Evolutionary conservation across 2,329 filamentous ascomycete genomes (phyloP).

Genomic region (Aspergillus proliferans): DNA sequence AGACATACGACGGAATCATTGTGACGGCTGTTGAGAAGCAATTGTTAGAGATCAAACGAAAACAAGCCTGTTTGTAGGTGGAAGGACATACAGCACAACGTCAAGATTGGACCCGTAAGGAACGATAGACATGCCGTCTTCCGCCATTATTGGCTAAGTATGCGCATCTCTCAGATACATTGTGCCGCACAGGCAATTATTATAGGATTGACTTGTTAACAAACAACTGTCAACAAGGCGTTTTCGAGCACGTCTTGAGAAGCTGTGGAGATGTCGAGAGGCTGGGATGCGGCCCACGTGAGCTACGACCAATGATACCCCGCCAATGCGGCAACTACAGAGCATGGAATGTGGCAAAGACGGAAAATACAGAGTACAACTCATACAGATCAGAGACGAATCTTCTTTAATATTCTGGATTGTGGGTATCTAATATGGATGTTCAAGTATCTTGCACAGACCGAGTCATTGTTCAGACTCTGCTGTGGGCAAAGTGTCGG

Average conservation of each 20-base stretch:
- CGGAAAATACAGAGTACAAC: no score
- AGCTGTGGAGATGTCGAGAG: slow-evolving; percentile 4
- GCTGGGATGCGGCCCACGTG: slow-evolving; percentile 14
- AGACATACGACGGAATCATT: slow-evolving; percentile 88
- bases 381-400: no score
- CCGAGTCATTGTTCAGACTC: no score
- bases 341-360: no score
- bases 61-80: not conserved
- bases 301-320: slow-evolving; percentile 5
- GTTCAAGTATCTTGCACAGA: no score
- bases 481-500: no score
- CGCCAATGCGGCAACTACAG: not conserved
- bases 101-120: slow-evolving; percentile 39
- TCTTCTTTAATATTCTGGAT: no score
- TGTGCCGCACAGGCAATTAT: not conserved
- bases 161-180: slow-evolving; percentile 9
- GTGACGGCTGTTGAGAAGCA: slow-evolving; percentile 62
- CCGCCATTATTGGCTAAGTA: slow-evolving; percentile 24
- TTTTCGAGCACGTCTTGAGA: no score
- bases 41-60: slow-evolving; percentile 8
- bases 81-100: slow-evolving; percentile 38
- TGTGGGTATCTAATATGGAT: no score
- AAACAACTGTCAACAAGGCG: no score
- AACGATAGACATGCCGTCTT: slow-evolving; percentile 38
- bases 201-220: not conserved